phyloP scores from a whole-genome alignment of 2,329 filamentous ascomycete genomes.

The Pseudodiploospora longispora region DNA sequence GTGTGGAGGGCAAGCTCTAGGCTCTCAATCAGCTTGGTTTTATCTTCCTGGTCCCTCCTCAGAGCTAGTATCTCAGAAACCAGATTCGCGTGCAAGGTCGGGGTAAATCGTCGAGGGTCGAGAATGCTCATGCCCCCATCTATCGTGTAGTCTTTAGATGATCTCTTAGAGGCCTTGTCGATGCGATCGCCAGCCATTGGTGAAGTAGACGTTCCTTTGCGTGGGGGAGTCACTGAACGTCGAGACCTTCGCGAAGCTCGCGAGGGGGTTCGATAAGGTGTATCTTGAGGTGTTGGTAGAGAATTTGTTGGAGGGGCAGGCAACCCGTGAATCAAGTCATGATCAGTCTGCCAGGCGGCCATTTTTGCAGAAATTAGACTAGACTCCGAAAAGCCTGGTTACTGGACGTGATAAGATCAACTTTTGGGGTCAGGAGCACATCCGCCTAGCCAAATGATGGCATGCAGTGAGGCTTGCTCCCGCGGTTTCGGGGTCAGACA shows the following conservation, averaged over 20 bases:
- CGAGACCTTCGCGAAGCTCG: slow-evolving; percentile 53
- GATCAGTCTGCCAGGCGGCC: slow-evolving; percentile 54
- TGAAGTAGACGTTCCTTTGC: slow-evolving; percentile 50
- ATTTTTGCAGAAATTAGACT: slow-evolving; percentile 27
- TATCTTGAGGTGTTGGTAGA: slow-evolving; percentile 63
- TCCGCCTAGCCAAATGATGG: not conserved
- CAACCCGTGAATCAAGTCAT: slow-evolving; percentile 47
- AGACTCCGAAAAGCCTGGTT: not conserved
- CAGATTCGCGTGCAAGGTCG: slow-evolving; percentile 86
- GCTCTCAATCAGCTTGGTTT: slow-evolving; percentile 75
- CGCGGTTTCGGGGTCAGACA: slow-evolving; percentile 7
- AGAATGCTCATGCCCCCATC: slow-evolving; percentile 68
- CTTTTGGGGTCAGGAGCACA: too few species aligned
- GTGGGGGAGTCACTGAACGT: slow-evolving; percentile 58
- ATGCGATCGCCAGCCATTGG: slow-evolving; percentile 32
- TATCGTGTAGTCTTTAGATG: slow-evolving; percentile 49
- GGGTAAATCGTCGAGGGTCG: slow-evolving; percentile 88
- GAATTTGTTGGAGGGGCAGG: slow-evolving; percentile 37
- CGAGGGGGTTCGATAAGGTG: slow-evolving; percentile 66
- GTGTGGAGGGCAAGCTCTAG: slow-evolving; percentile 69
- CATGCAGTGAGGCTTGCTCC: not conserved
- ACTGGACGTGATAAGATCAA: not conserved
- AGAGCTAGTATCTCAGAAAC: slow-evolving; percentile 89
- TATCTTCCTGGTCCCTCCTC: slow-evolving; percentile 83
- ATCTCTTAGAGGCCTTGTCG: slow-evolving; percentile 40